Base-by-base conservation (phyloP, 1,284 basidiomycete species). In the Trametes hirsuta region DNA sequence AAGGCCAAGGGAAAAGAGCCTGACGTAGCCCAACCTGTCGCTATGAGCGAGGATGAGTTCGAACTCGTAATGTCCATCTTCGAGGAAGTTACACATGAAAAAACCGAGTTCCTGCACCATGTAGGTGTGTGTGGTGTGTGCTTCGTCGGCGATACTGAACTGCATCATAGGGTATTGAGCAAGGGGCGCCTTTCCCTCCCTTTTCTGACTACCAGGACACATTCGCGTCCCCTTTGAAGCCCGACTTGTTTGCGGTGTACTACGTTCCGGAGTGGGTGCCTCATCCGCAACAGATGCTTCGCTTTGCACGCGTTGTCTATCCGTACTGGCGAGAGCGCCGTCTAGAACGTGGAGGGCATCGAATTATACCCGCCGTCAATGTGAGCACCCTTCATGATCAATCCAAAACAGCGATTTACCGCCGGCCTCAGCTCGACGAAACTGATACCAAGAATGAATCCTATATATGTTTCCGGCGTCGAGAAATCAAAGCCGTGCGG, bases 401-500 rank as follows among this genome's bases (percentile, higher is more conserved):
- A 6, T 30, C 6, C 30, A 1, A 1, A n/a, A 6, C 5, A n/a
- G 11, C n/a, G 22, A 4, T 5, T n/a, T 46, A 10, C 30, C 14
- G 3, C 44, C 11, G 25, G 51, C 51, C 5, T 6, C 62, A 95
- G 92, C 88, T 86, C 65, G 95, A 99, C 74, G 97, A 98, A 77
- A 85, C 91, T 39, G 97, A 98, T 75, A 88, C 91, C 53, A 77
- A 78, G 61, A 95, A 94, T 61, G 95, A 98, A 71, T 97, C 97
- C 0, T 99, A 98, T 67, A 94, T 98, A 52, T 99, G 97, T 77
- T 99, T 99, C 84, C 89, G 97, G 42, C 85, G 97, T 55, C 89
- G 96, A 60, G 97, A 99, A 72, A 92, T 93, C 74, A 98, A 98
- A 73, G 89, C 93, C 12, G 86, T 95, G 24, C 89, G 97, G 61